Evolutionary conservation across 202 grass and related monocot species (phyloP).

Genomic region (Saccharum hybrid): DNA sequence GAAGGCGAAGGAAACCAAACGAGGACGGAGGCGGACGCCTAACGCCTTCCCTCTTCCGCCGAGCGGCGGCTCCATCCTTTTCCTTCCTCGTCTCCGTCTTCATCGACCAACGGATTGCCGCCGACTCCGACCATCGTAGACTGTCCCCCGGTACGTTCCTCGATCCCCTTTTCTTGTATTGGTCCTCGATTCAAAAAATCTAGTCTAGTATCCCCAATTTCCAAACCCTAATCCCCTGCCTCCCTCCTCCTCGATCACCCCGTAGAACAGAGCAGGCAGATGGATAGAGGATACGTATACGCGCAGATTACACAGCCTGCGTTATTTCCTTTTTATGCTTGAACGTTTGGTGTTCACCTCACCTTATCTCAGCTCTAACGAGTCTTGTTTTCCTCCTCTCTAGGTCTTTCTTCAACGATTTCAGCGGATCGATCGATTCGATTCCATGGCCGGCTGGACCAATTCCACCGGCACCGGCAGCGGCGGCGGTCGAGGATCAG

Average conservation of each 20-base stretch:
- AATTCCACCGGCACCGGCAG: conserved; percentile 20
- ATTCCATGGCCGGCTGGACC: conserved; percentile 50
- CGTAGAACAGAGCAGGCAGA: background rate
- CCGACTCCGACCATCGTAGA: background rate
- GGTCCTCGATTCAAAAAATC: background rate
- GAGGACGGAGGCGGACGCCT: background rate
- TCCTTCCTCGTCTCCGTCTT: background rate
- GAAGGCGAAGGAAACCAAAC: background rate
- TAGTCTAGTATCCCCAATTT: background rate
- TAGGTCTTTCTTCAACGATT: background rate
- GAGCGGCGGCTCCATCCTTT: background rate
- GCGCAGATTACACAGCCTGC: background rate
- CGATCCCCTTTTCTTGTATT: background rate
- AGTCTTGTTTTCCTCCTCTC: conserved; percentile 1
- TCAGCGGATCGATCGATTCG: background rate
- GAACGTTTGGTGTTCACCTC: background rate
- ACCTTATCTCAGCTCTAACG: background rate
- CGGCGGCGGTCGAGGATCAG: conserved; percentile 2
- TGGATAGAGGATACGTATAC: background rate
- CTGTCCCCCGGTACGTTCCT: background rate
- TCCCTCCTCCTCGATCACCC: background rate
- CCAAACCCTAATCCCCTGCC: conserved; percentile 12
- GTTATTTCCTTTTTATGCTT: background rate
- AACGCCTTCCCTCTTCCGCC: background rate
- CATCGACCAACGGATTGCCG: background rate